Evolutionary conservation across 1,284 basidiomycete genomes (phyloP), one percentile per base, ranked within the genome.

Genomic region (Ceratobasidium sp.): DNA sequence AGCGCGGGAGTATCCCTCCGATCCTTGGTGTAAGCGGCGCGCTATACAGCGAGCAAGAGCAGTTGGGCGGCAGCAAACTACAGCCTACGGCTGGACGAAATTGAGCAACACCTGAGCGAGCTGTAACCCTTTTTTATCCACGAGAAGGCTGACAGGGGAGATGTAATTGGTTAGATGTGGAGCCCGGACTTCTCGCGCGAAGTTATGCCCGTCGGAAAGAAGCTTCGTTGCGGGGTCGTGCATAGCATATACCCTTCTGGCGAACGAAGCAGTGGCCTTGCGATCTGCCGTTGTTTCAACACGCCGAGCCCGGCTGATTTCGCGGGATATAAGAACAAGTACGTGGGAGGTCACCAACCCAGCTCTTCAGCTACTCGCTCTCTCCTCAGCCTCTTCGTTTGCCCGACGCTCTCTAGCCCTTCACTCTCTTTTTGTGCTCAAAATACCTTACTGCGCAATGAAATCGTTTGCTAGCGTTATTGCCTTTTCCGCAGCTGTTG

Each of bases 401-500:
- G 14, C 43, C 23, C 67, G 34, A 43, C 58, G 21, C 50, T 70
- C 67, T 39, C 67, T 70, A 41, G 55, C 3, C 18, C 2, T 32
- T 46, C 55, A 59, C n/a, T 30, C 67, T 55, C 43, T 70, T 70
- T 43, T 43, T 39, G 52, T 59, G 21, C 30, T 45, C 23, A 16
- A 52, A 59, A 12, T 60, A 46, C 12, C 23, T 39, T 23, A 32
- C 39, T 36, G 46, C 73, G 46, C 41, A n/a, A 74, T 74, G 73
- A 72, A 72, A 52, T 72, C 73, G 26, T 67, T 74, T 36, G 46
- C 57, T 45, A 60, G 57, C 48, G 58, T 65, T 52, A 36, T 71
- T 28, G 70, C 59, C 55, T 34, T 72, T 55, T 74, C 57, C 41
- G 73, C 73, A 26, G 71, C 73, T 28, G 26, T 74, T 39, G 70